Conservation (phyloP, 73 alveolate genomes). For the Uronychia setigera region DNA sequence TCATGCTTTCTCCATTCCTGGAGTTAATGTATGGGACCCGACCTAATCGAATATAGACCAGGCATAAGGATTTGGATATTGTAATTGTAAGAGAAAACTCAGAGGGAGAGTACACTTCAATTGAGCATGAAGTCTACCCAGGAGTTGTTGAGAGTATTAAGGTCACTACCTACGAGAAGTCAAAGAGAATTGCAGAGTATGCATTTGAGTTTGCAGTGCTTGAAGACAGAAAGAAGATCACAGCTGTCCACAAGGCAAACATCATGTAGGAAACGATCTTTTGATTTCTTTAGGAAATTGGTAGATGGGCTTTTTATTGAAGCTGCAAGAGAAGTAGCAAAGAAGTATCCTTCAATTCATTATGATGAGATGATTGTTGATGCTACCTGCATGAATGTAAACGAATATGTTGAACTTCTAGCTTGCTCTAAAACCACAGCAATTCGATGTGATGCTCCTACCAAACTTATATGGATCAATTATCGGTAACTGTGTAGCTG, state of each 20-base stretch:
- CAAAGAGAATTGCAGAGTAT: conserved; percentile 72
- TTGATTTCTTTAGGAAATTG: conserved; percentile 22
- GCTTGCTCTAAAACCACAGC: conserved; percentile 55
- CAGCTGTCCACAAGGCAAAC: conserved; percentile 83
- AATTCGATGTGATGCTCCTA: conserved; percentile 75
- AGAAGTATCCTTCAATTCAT: conserved; percentile 44
- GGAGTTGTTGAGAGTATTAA: conserved; percentile 80
- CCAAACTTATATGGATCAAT: conserved; percentile 81
- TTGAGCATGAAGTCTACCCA: conserved; percentile 80
- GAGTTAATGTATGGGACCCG: conserved; percentile 29
- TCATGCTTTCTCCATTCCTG: conserved; percentile 72
- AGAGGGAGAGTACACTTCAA: conserved; percentile 76
- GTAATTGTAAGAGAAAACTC: conserved; percentile 76
- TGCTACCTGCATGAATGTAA: conserved; percentile 65
- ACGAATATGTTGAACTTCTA: not conserved
- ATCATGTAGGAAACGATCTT: conserved; percentile 36
- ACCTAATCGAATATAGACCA: conserved; percentile 6
- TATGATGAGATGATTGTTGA: conserved; percentile 58
- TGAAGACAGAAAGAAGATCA: conserved; percentile 72
- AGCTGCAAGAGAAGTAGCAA: conserved; percentile 82
- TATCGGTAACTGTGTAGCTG: conserved; percentile 66
- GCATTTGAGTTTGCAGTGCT: conserved; percentile 83
- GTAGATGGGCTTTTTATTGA: conserved; percentile 74
- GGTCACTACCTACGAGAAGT: conserved; percentile 61
- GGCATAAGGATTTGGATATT: conserved; percentile 68